phyloP scores from a whole-genome alignment of 495 filamentous ascomycete species.

The Hyaloscypha bicolor region DNA sequence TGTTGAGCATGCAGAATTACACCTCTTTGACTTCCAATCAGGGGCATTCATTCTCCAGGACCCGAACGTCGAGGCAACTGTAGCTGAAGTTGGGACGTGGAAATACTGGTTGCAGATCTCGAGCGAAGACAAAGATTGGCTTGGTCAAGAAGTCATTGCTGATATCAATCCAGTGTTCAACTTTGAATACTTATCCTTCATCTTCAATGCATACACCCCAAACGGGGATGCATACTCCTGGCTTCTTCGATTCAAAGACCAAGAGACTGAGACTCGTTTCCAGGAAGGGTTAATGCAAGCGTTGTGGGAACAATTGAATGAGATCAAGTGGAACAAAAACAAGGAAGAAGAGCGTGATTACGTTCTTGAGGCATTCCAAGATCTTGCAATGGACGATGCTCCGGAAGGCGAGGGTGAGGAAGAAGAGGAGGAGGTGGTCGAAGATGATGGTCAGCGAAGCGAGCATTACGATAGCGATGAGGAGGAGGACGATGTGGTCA shows the following conservation, averaged over 20 bases:
- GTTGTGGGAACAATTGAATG: conserved; percentile 94
- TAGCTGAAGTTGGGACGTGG: conserved; percentile 88
- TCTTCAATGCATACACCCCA: conserved; percentile 92
- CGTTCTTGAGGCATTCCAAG: conserved; percentile 93
- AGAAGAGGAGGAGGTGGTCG: conserved; percentile 63
- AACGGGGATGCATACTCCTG: conserved; percentile 94
- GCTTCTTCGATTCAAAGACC: conserved; percentile 89
- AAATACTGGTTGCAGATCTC: conserved; percentile 93
- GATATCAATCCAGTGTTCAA: conserved; percentile 99
- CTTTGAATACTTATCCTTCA: conserved; percentile 96
- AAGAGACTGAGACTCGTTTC: conserved; percentile 77
- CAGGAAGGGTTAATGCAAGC: conserved; percentile 94
- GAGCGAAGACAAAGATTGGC: conserved; percentile 78
- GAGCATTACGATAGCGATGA: conserved; percentile 93
- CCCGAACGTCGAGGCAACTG: conserved; percentile 68
- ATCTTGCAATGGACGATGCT: conserved; percentile 87
- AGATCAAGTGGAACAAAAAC: conserved; percentile 89
- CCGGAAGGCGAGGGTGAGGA: conserved; percentile 62
- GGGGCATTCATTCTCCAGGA: conserved; percentile 87
- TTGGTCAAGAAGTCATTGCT: conserved; percentile 79
- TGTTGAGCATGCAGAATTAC: conserved; percentile 79
- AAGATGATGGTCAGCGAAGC: conserved; percentile 66
- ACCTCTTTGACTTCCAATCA: conserved; percentile 87
- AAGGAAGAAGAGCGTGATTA: conserved; percentile 94
- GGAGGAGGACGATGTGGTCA: conserved; percentile 81